A percentile compares a stretch with the other conserved stretches of the same genome.
Evolutionary conservation across 805 yeast genomes (phyloP).

Genomic region (Cyberlindnera misumaiensis): DNA sequence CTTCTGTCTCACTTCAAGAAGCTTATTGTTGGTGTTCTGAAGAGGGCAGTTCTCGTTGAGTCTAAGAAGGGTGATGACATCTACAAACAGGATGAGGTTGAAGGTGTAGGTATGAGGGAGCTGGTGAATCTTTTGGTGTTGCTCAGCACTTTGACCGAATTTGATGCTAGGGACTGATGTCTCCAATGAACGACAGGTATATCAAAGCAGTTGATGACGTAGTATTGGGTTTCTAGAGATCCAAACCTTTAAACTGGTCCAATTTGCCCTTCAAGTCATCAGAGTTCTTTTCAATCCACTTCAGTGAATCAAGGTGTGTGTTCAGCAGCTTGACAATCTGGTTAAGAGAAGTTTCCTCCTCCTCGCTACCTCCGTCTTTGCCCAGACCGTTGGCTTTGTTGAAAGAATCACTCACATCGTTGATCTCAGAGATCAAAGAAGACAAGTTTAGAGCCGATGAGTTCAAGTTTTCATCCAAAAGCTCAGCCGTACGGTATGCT

Average conservation of each 20-base stretch:
- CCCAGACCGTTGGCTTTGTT: constrained; percentile 49
- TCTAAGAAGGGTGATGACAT: constrained; percentile 22
- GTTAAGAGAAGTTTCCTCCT: constrained; percentile 43
- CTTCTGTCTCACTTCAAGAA: constrained; percentile 47
- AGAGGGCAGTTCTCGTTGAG: constrained; percentile 41
- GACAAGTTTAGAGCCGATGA: constrained; percentile 69
- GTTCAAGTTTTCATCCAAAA: constrained; percentile 75
- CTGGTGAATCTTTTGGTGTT: constrained; percentile 51
- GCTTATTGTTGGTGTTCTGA: constrained; percentile 55
- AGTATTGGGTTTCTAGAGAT: constrained; percentile 7
- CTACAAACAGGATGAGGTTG: constrained; percentile 22
- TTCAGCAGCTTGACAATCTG: constrained; percentile 78
- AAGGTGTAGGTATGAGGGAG: constrained; percentile 37
- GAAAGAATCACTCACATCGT: constrained; percentile 74
- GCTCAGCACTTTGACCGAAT: constrained; percentile 43
- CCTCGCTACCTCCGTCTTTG: constrained; percentile 28
- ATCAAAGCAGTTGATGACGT: too few relatives aligned
- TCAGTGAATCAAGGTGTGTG: constrained; percentile 83
- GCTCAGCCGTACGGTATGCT: constrained; percentile 83
- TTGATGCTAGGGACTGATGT: constrained; percentile 28
- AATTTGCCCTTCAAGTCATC: constrained; percentile 61
- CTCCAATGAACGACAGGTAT: too few relatives aligned
- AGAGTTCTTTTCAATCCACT: constrained; percentile 77
- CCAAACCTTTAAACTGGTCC: constrained; percentile 25
- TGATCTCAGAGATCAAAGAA: constrained; percentile 72